A percentile compares a stretch with the other conserved stretches of the same genome.
These are phyloP conservation scores for Enteropsectra breve DNA, from an alignment of 371 early-diverging fungal genomes.

Conservation along the genomic window DNA sequence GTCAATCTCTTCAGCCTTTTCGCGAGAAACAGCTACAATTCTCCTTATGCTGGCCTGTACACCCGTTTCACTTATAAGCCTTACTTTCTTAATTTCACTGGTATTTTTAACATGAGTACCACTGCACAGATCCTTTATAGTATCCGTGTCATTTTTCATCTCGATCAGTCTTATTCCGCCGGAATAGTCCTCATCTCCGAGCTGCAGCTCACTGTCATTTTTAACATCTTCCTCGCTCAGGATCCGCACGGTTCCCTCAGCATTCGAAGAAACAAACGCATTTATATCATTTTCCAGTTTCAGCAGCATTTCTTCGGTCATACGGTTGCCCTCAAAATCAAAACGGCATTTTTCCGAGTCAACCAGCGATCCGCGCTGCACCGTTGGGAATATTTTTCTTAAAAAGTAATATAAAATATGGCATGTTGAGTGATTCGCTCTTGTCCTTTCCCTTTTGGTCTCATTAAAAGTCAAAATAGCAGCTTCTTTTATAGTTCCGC, in stretches of 20 bases:
- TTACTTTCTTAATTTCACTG: conserved; percentile 74
- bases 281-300: conserved; percentile 72
- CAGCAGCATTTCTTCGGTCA: conserved; percentile 70
- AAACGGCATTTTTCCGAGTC: conserved; percentile 88
- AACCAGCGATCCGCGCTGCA: conserved; percentile 90
- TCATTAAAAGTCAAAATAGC: conserved; percentile 72
- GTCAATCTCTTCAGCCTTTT: conserved; percentile 47
- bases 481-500: conserved; percentile 66
- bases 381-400: conserved; percentile 65
- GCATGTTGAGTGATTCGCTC: conserved; percentile 90
- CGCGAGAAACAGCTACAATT: conserved; percentile 83
- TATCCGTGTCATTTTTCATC: conserved; percentile 67
- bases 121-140: conserved; percentile 91
- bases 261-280: conserved; percentile 68
- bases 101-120: conserved; percentile 92
- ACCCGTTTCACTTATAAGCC: conserved; percentile 77
- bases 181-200: conserved; percentile 73
- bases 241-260: conserved; percentile 71
- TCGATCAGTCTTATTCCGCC: conserved; percentile 64
- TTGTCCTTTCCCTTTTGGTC: conserved; percentile 70
- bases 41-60: conserved; percentile 91
- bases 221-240: conserved; percentile 82
- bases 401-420: conserved; percentile 92
- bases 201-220: conserved; percentile 81
- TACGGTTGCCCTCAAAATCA: conserved; percentile 73